A percentile compares a stretch with the other conserved stretches of the same genome.
Evolutionary conservation across 2,329 filamentous ascomycete genomes (phyloP).

Genomic region (Rutstroemia sp.): DNA sequence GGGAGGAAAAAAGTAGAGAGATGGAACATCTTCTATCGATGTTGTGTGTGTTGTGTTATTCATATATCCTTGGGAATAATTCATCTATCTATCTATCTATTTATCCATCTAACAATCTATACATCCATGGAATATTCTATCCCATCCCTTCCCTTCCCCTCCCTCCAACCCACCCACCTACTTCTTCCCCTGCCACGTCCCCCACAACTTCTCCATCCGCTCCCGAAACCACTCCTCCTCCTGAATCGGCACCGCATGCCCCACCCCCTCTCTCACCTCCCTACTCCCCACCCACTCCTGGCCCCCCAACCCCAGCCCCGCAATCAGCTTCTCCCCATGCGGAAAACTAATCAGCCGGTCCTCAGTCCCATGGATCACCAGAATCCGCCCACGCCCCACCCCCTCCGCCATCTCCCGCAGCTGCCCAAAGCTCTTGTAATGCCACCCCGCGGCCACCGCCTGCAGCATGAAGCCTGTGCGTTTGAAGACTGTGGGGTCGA

Average conservation of each 20-base stretch:
- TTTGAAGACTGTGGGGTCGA: conserved; percentile 52
- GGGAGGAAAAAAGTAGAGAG: background rate
- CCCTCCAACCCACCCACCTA: background rate
- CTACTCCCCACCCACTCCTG: conserved; percentile 44
- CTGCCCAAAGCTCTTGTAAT: conserved; percentile 64
- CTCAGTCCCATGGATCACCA: conserved; percentile 45
- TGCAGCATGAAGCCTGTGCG: conserved; percentile 67
- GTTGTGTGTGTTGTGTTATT: background rate
- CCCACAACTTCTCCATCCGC: conserved; percentile 23
- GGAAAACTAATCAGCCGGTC: conserved; percentile 73
- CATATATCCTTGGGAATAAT: background rate
- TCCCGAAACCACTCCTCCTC: conserved; percentile 60
- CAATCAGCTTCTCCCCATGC: conserved; percentile 62
- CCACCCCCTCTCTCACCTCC: conserved; percentile 60
- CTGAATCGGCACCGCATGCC: conserved; percentile 71
- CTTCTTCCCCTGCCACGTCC: background rate
- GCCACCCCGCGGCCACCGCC: conserved; percentile 71
- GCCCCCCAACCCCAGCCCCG: conserved; percentile 49
- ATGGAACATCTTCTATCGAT: background rate
- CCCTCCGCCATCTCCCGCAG: conserved; percentile 56
- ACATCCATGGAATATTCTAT: background rate
- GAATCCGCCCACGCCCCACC: conserved; percentile 66
- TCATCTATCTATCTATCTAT: too few species aligned
- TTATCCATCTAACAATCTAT: too few species aligned
- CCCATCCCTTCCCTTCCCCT: background rate